Evolutionary conservation across 1,284 basidiomycete species (phyloP).

Genomic region (Ceratobasidium theobromae): DNA sequence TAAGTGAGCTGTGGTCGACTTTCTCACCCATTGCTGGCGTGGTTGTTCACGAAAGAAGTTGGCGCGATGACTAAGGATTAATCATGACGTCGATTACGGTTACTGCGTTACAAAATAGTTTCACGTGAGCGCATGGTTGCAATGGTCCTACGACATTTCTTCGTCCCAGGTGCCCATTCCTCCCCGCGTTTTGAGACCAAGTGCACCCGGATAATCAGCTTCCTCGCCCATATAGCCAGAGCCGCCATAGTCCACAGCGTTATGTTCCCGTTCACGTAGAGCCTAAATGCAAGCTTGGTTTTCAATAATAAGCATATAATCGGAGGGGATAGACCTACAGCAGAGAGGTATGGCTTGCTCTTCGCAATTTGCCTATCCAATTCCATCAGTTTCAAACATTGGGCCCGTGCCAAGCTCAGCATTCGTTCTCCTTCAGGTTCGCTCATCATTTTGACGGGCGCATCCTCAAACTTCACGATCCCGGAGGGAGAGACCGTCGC

Average conservation of each 20-base stretch:
- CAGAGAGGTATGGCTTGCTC: constrained; percentile 31
- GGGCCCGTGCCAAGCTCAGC: constrained; percentile 32
- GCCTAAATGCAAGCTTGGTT: neutral
- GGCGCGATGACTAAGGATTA: neutral
- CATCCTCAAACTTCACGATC: constrained; percentile 67
- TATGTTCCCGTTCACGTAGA: constrained; percentile 25
- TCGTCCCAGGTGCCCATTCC: constrained; percentile 8
- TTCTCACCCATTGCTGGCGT: constrained; percentile 11
- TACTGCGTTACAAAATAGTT: neutral
- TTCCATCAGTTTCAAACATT: constrained; percentile 30
- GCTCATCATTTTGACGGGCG: constrained; percentile 28
- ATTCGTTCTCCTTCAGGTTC: constrained; percentile 33
- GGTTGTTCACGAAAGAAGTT: neutral
- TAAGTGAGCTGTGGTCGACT: constrained; percentile 11
- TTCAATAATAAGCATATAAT: neutral
- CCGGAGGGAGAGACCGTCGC: constrained; percentile 64
- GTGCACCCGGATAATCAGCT: constrained; percentile 25
- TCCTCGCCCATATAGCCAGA: constrained; percentile 26
- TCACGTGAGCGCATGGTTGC: neutral
- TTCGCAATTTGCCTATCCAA: constrained; percentile 34
- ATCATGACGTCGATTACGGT: neutral
- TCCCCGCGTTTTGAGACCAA: constrained; percentile 25
- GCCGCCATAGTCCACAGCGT: constrained; percentile 5
- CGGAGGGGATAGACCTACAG: constrained; percentile 10
- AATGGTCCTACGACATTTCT: constrained; percentile 22